phyloP scores from a whole-genome alignment of 345 rosid species.

The Limnanthes douglasii region DNA sequence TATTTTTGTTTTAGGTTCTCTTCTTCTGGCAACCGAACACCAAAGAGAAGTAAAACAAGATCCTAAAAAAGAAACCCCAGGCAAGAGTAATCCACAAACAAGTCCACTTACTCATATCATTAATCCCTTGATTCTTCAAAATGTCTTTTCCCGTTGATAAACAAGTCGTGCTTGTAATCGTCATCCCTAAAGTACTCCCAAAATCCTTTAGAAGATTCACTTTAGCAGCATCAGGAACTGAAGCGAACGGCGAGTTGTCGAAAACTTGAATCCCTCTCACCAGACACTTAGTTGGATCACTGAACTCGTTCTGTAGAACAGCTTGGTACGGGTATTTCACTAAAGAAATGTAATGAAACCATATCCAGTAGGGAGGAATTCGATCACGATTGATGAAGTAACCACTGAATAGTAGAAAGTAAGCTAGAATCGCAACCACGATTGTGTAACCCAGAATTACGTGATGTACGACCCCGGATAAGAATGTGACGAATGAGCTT shows the following conservation, averaged over 20 bases:
- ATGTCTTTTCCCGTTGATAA: slow-evolving; percentile 63
- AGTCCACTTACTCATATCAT: slow-evolving; percentile 61
- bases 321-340: slow-evolving; percentile 89
- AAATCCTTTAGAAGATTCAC: slow-evolving; percentile 27
- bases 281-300: slow-evolving; percentile 52
- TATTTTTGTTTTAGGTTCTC: slow-evolving; percentile 15
- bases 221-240: slow-evolving; percentile 30
- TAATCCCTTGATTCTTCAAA: slow-evolving; percentile 49
- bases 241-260: slow-evolving; percentile 68
- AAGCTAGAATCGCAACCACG: slow-evolving; percentile 78
- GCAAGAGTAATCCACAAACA: slow-evolving; percentile 75
- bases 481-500: slow-evolving; percentile 86
- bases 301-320: slow-evolving; percentile 69
- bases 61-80: slow-evolving; percentile 81
- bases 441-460: slow-evolving; percentile 95
- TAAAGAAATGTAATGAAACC: slow-evolving; percentile 92
- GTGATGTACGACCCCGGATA: slow-evolving; percentile 81
- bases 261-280: slow-evolving; percentile 69
- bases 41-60: slow-evolving; percentile 63
- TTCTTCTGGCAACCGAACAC: slow-evolving; percentile 90
- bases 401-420: slow-evolving; percentile 88
- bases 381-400: slow-evolving; percentile 84
- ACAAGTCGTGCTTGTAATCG: slow-evolving; percentile 64
- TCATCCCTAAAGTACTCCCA: slow-evolving; percentile 39
- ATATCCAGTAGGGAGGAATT: slow-evolving; percentile 78